Evolutionary conservation across 805 yeast genomes (phyloP), one percentile per base, ranked within the genome.

Genomic region (Kurtzmaniella cleridarum): DNA sequence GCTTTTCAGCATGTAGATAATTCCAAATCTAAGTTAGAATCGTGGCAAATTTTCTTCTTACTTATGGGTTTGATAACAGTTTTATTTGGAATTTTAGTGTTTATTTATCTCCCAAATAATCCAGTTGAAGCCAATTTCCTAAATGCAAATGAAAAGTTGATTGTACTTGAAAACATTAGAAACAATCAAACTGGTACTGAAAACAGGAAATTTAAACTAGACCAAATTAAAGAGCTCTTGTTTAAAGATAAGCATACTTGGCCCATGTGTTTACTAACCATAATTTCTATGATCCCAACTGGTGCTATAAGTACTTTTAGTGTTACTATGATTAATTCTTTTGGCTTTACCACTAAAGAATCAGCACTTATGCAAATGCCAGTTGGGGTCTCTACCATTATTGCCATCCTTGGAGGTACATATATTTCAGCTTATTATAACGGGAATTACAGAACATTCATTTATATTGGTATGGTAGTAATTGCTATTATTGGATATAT

Each of bases 1-100:
- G 79, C 70, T 0, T 78, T 79, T 52, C 78, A 75, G 48, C 78
- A 74, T 46, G 69, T 78, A 16, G 44, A 50, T 34, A 53, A 57
- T 34, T 35, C 45, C 3, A 63, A 62, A 18, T 34, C 38, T 1
- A 32, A 15, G 23, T 64, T 76, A 40, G 54, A 65, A 18, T 70
- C 80, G n/a, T 79, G 84, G 84, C 81, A 76, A 54, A 75, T 78
- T 34, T 69, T 78, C 58, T 79, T 76, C 53, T 49, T 78, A 13
- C 69, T 75, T 3, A 72, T 78, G 50, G 85, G 85, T 7, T 35
- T 74, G 2, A 50, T 76, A 12, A 79, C 84, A 3, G 55, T 75
- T 2, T 33, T 58, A 2, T 76, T 75, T 54, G 84, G 84, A 5
- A 30, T 71, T 1, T 28, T 62, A 1, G 66, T 74, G 8, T 59